Conservation (phyloP, 225 moss, liverwort and hornwort species). For the Marchantia paleacea region DNA sequence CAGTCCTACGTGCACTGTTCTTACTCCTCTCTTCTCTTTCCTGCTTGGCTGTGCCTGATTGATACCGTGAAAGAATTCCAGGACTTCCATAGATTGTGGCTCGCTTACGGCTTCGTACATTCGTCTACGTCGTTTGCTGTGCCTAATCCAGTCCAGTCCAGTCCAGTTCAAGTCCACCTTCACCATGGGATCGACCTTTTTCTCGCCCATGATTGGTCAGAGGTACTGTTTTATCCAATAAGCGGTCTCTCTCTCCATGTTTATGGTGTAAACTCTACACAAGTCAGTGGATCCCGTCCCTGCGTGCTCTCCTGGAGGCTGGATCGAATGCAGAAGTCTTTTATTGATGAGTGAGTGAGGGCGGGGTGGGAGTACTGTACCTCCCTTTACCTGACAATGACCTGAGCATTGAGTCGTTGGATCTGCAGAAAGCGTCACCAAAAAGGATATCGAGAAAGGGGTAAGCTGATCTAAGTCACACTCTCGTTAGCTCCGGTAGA, state of each 20-base stretch:
- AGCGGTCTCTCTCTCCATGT: neutral
- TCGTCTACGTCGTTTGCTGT: neutral
- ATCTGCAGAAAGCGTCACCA: constrained; percentile 50
- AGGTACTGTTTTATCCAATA: neutral
- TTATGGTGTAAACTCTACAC: neutral
- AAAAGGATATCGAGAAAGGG: constrained; percentile 49
- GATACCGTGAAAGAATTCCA: neutral
- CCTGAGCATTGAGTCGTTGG: neutral
- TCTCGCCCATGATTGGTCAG: neutral
- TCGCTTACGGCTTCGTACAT: neutral
- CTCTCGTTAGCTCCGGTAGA: no score
- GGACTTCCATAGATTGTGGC: neutral
- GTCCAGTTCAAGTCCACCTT: no score
- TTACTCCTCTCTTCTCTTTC: no score
- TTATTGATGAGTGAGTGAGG: no score
- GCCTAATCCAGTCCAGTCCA: neutral
- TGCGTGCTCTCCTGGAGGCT: neutral
- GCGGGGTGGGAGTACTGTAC: neutral
- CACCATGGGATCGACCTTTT: no score
- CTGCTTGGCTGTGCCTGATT: neutral
- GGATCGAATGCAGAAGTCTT: neutral
- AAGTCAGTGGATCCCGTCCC: neutral
- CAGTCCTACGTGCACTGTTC: neutral
- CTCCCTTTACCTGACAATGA: neutral
- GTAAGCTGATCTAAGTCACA: neutral